These are phyloP conservation scores for Hygrophila difformis DNA, from an alignment of 257 asterid species.

Conservation along the genomic window DNA sequence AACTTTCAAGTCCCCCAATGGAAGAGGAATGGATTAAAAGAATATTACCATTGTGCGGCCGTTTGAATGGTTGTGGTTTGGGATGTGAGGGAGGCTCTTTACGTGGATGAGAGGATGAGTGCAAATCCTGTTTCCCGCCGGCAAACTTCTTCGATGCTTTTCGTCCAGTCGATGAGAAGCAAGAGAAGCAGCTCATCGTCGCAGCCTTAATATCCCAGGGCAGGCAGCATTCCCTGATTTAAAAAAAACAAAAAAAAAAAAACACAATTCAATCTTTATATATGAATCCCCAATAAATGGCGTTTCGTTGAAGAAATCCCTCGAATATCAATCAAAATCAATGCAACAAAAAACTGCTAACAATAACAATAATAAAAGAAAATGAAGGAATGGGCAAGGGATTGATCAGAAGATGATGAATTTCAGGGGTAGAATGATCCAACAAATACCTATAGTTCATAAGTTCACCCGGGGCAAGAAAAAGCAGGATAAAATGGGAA, in stretches of 20 bases:
- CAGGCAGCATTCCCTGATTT: constrained; percentile 22
- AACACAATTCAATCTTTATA: no score
- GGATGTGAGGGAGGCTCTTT: constrained; percentile 29
- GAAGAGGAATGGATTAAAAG: no score
- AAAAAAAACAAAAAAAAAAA: neutral
- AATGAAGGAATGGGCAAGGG: no score
- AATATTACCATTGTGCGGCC: constrained; percentile 30
- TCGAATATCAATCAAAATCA: neutral
- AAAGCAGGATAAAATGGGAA: neutral
- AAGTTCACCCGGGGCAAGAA: neutral
- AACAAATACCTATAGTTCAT: neutral
- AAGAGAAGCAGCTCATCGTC: constrained; percentile 70
- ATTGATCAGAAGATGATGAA: no score
- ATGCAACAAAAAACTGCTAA: neutral
- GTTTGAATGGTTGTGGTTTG: constrained; percentile 19
- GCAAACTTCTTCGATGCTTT: constrained; percentile 37
- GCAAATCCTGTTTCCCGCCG: no score
- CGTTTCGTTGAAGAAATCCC: no score
- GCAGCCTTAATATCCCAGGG: constrained; percentile 19
- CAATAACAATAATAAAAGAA: no score
- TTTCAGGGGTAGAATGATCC: constrained; percentile 10
- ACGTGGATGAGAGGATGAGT: no score
- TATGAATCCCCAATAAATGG: no score
- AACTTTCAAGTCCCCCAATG: no score
- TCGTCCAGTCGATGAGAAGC: constrained; percentile 50